Base-by-base conservation (phyloP, 257 asterid genomes). In the Nicotiana sylvestris region DNA sequence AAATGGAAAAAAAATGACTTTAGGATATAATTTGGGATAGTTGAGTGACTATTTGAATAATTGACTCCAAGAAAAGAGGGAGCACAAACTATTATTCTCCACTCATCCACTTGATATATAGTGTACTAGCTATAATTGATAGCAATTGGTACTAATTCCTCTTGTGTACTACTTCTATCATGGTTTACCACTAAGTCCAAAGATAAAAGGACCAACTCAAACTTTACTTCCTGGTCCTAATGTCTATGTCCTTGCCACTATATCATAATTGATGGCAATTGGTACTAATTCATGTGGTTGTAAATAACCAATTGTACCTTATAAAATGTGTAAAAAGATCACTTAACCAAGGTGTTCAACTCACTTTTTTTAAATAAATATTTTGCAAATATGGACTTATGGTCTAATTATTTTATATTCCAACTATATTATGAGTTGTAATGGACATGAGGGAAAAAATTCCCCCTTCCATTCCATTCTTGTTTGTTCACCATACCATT, bases 61-160 rank as follows among this genome's bases (percentile, higher is more conserved):
- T 21, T 21, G 21, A 21, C 21, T 21, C 21, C 21, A 72, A 43
- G 21, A 21, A 70, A 21, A 25, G 61, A 72, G 39, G 61, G 62
- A 74, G 27, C 43, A 51, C 80, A 74, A 74, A 74, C 64, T 74
- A 46, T 74, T 74, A 64, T 49, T 51, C 80, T 72, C 80, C 80
- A 74, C 80, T 74, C 43, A 74, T 74, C 80, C 80, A 74, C 80
- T 74, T 74, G 43, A 15, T 51, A 25, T 8, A 72, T 25, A 25
- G 43, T 13, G 39, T 15, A 49, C 58, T 74, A 46, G 25, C 27
- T 15, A 74, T 27, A 51, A 74, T 51, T 74, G 27, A 74, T 74
- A 43, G 4, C 80, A 49, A 15, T 74, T 49, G 80, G 80, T 27
- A 74, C 80, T 27, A 49, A 0, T 72, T 25, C 60, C 12, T 72